Conservation (phyloP, 2,329 filamentous ascomycete species). For the Trichocomaceae sp. region DNA sequence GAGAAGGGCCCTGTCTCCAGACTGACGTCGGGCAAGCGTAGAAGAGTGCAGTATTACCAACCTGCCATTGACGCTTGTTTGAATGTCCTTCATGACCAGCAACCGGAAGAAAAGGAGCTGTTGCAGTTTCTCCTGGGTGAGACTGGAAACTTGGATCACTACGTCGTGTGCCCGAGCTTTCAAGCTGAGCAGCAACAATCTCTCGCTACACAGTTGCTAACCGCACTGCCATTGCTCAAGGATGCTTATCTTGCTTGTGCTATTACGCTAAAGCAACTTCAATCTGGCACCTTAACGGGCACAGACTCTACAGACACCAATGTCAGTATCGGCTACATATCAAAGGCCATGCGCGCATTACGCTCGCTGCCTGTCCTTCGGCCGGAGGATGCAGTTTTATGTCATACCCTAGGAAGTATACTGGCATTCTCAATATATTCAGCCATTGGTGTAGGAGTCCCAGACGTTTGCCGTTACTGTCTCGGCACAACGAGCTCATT, state of each 20-base stretch:
- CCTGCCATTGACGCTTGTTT: neutral
- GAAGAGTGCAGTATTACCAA: neutral
- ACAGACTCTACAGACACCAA: neutral
- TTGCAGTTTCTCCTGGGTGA: conserved; percentile 7
- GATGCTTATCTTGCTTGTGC: conserved; percentile 12
- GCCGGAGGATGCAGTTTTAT: neutral
- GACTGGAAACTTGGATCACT: conserved; percentile 1
- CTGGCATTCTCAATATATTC: conserved; percentile 6
- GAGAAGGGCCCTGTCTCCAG: neutral
- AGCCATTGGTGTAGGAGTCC: conserved; percentile 5
- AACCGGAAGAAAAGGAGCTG: conserved; percentile 6
- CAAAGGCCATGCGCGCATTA: neutral
- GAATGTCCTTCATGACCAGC: neutral
- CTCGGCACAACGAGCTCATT: neutral
- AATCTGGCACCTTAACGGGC: neutral
- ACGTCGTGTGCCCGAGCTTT: conserved; percentile 8
- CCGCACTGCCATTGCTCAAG: conserved; percentile 1
- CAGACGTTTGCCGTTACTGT: conserved; percentile 8
- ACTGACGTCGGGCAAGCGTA: neutral
- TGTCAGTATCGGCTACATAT: neutral
- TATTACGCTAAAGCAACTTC: conserved; percentile 5
- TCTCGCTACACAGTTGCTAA: neutral
- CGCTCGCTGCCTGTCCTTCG: neutral
- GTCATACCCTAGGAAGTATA: conserved; percentile 4
- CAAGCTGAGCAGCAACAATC: conserved; percentile 4